Base-by-base conservation (phyloP, 1,139 yeast genomes). In the Nakaseomyces nivariensis region DNA sequence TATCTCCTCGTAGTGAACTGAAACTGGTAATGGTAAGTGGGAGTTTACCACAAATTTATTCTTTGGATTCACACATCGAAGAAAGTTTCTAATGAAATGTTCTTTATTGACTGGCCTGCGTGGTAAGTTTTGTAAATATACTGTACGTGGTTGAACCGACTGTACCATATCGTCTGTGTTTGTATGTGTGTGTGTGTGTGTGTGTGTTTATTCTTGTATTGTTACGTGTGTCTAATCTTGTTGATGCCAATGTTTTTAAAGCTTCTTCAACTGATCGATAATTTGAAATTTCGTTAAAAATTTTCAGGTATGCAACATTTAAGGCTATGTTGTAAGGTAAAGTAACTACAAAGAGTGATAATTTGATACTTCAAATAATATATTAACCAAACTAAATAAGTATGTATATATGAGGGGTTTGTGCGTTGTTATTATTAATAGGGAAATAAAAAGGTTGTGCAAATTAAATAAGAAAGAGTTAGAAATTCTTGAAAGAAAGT, bases 91-190 rank as follows among this genome's bases (percentile, higher is more conserved):
- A 8, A 49, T 56, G 49, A 51, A 61, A 31, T 56, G 52, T 9
- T 48, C 50, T 27, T 52, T 56, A 38, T 59, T 57, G 26, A 52
- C 52, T 7, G 67, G 67, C 37, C 66, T 54, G 5, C 50, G 45
- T 4, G 68, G 67, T 27, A 62, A 25, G 42, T 62, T 62, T 6
- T 52, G 51, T 32, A 63, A 31, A 50, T 62, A 54, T 27, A 57
- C 25, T 8, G 44, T 41, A 9, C 34, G 33, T 41, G 25, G 11
- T 4, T 7, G 24, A 22, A n/a, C n/a, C n/a, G n/a, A n/a, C n/a
- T n/a, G n/a, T n/a, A n/a, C n/a, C n/a, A n/a, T n/a, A n/a, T n/a
- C n/a, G n/a, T n/a, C n/a, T n/a, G n/a, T n/a, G n/a, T n/a, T n/a
- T n/a, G n/a, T n/a, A n/a, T n/a, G n/a, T n/a, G n/a, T n/a, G n/a